Evolutionary conservation across 495 filamentous ascomycete genomes (phyloP).

Genomic region (Pseudevernia furfuracea): DNA sequence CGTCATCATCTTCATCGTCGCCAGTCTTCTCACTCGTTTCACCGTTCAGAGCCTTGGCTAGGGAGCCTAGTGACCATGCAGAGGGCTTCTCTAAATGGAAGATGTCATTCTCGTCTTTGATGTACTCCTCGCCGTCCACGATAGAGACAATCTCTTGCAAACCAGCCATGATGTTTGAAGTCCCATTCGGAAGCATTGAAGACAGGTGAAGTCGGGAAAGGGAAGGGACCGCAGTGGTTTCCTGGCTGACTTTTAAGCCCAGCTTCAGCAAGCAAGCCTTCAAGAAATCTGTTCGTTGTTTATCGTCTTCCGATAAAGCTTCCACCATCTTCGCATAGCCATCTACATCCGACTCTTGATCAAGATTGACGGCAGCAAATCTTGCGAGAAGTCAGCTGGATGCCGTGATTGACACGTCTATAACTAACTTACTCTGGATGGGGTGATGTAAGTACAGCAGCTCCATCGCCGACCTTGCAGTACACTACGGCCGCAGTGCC

Average conservation of each 20-base stretch:
- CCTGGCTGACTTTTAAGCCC: slow-evolving; percentile 66
- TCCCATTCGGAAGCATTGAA: slow-evolving; percentile 53
- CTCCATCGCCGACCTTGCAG: slow-evolving; percentile 78
- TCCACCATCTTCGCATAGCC: slow-evolving; percentile 63
- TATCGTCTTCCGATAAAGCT: slow-evolving; percentile 62
- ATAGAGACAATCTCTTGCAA: slow-evolving; percentile 61
- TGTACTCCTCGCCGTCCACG: slow-evolving; percentile 61
- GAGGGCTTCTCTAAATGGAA: slow-evolving; percentile 66
- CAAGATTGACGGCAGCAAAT: slow-evolving; percentile 75
- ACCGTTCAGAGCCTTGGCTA: slow-evolving; percentile 44
- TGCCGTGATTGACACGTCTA: background rate
- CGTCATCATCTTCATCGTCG: slow-evolving; percentile 29
- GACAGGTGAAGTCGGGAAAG: slow-evolving; percentile 83
- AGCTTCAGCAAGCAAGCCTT: slow-evolving; percentile 76
- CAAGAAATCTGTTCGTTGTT: slow-evolving; percentile 62
- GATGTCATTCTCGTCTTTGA: slow-evolving; percentile 78
- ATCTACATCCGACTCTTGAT: slow-evolving; percentile 50
- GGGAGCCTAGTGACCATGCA: slow-evolving; percentile 52
- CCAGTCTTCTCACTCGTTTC: slow-evolving; percentile 26
- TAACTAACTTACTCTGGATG: slow-evolving; percentile 80
- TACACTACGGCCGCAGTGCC: slow-evolving; percentile 74
- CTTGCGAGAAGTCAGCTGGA: slow-evolving; percentile 41
- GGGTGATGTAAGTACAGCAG: slow-evolving; percentile 72
- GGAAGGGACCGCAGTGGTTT: slow-evolving; percentile 63
- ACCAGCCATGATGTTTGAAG: slow-evolving; percentile 57